A percentile compares a stretch with the other conserved stretches of the same genome.
phyloP scores from a whole-genome alignment of 768 basidiomycete species.

The Boletus rufocinnamomeus region DNA sequence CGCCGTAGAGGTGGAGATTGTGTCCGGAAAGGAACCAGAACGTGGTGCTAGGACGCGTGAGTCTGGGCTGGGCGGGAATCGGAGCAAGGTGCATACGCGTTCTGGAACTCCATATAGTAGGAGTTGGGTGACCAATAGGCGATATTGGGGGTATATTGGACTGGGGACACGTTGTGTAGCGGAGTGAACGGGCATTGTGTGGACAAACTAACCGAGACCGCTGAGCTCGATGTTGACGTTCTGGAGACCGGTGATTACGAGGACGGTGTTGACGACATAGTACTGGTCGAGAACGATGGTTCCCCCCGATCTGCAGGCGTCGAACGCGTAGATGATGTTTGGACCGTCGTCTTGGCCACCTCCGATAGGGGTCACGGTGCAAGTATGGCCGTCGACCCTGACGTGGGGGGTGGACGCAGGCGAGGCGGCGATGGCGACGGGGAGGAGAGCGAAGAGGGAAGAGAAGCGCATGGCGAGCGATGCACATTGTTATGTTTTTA shows the following conservation, averaged over 20 bases:
- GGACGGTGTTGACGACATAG: constrained; percentile 42
- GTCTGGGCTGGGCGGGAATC: not conserved
- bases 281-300: constrained; percentile 36
- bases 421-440: not conserved
- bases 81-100: constrained; percentile 34
- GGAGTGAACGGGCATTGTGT: not conserved
- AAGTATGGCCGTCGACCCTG: constrained; percentile 14
- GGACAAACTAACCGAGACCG: constrained; percentile 10
- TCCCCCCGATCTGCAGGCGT: constrained; percentile 31
- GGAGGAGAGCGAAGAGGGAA: constrained; percentile 4
- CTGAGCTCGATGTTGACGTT: constrained; percentile 29
- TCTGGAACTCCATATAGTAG: constrained; percentile 45
- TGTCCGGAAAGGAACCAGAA: constrained; percentile 43
- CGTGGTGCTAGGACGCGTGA: constrained; percentile 33
- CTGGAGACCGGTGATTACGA: constrained; percentile 39
- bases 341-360: constrained; percentile 41
- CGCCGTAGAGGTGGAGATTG: constrained; percentile 42
- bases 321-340: constrained; percentile 37
- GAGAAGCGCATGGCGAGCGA: not conserved
- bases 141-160: constrained; percentile 42
- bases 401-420: not conserved
- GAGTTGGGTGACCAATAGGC: constrained; percentile 43
- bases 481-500: too few species aligned
- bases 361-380: constrained; percentile 33
- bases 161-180: constrained; percentile 12